Percentiles rank a stretch among this genome's conserved stretches.
Conservation (phyloP, 192 early-diverging fungal species). For the Phlyctochytrium planicorne region DNA sequence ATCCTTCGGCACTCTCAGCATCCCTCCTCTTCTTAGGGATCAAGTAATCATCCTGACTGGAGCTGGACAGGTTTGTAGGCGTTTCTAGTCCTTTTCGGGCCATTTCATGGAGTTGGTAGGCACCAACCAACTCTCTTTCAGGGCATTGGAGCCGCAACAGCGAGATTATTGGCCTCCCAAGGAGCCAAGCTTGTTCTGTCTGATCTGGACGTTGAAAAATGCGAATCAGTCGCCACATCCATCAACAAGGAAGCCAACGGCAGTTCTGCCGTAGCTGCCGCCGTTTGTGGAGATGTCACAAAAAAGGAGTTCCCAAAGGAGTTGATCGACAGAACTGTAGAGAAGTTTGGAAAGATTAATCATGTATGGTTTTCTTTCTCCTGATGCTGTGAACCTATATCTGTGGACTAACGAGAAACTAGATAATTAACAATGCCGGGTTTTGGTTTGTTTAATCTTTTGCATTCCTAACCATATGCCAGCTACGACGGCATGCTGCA, state of each 20-base stretch:
- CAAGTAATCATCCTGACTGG: constrained; percentile 67
- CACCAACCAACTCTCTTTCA: background rate
- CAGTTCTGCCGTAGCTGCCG: constrained; percentile 13
- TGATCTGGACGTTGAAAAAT: constrained; percentile 35
- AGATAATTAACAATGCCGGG: constrained; percentile 28
- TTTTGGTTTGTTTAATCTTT: constrained; percentile 14
- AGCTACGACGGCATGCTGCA: constrained; percentile 31
- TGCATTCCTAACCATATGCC: too few species aligned
- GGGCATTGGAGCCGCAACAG: constrained; percentile 20
- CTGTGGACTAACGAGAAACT: too few species aligned
- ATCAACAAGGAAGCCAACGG: constrained; percentile 19
- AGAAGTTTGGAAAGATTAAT: constrained; percentile 40
- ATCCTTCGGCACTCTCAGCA: too few species aligned
- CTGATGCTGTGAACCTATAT: too few species aligned
- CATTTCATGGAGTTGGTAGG: background rate
- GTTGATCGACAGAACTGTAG: constrained; percentile 53
- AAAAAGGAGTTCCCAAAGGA: constrained; percentile 54
- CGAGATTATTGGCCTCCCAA: constrained; percentile 17
- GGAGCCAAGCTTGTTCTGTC: constrained; percentile 19
- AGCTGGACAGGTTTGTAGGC: constrained; percentile 47
- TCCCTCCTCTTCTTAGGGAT: constrained; percentile 50
- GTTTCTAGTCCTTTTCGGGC: background rate
- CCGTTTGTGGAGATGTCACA: constrained; percentile 56
- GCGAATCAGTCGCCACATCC: constrained; percentile 17
- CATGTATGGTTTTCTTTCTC: constrained; percentile 2